Conservation (phyloP, 2,329 filamentous ascomycete species). For the Simplicillium aogashimaense region DNA sequence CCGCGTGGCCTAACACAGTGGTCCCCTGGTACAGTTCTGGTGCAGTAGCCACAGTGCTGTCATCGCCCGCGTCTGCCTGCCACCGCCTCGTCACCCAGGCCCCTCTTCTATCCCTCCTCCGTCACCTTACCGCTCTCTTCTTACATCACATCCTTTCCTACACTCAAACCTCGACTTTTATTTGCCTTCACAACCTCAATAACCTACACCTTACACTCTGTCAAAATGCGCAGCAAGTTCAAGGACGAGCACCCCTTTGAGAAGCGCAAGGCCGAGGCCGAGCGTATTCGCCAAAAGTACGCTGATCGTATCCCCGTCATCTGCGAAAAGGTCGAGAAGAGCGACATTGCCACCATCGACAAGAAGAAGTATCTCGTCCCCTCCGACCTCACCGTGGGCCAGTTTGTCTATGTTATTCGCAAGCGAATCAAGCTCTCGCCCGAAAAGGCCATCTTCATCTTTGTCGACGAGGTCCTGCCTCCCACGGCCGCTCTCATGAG, state of each 20-base stretch:
- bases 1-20: too few species aligned
- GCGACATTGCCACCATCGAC: conserved; percentile 98
- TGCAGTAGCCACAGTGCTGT: too few species aligned
- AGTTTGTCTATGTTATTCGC: conserved; percentile 99
- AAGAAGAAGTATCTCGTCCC: conserved; percentile 99
- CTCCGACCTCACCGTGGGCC: conserved; percentile 92
- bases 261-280: conserved; percentile 99
- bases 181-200: background rate
- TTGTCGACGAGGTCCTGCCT: conserved; percentile 95
- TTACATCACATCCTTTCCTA: conserved; percentile 8
- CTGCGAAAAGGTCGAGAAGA: conserved; percentile 99
- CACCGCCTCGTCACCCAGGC: conserved; percentile 9
- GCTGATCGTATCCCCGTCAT: conserved; percentile 97
- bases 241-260: conserved; percentile 99
- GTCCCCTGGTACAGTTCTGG: too few species aligned
- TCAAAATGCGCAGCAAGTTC: conserved; percentile 95
- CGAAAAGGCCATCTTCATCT: conserved; percentile 99
- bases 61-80: conserved; percentile 5
- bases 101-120: conserved; percentile 13
- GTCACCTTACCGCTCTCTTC: conserved; percentile 14
- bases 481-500: conserved; percentile 97
- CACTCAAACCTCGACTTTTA: background rate
- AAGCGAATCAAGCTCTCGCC: conserved; percentile 99
- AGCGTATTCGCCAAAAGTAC: conserved; percentile 99
- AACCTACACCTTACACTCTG: conserved; percentile 21